Conservation (phyloP, 495 filamentous ascomycete genomes). For the Beverwykella pulmonaria region DNA sequence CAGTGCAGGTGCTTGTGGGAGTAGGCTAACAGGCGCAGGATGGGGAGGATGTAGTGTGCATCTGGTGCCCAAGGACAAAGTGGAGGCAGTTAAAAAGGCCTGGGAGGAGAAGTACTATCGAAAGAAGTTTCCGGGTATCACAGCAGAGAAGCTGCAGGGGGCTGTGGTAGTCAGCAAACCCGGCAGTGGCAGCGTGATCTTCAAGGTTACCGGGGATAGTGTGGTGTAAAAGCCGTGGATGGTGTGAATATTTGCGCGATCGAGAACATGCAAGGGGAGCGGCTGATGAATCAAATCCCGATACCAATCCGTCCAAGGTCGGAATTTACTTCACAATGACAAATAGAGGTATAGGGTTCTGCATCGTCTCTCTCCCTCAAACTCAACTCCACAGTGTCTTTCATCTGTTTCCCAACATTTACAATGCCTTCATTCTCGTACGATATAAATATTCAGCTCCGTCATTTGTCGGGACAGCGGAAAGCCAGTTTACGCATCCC, state of each 20-base stretch:
- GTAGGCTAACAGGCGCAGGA: conserved; percentile 87
- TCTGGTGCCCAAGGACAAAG: conserved; percentile 81
- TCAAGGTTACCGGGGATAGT: conserved; percentile 31
- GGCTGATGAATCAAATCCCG: neutral
- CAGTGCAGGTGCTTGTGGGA: conserved; percentile 77
- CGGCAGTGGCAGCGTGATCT: conserved; percentile 61
- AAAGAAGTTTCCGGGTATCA: conserved; percentile 69
- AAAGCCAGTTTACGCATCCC: no score
- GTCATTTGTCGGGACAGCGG: no score
- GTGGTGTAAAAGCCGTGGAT: conserved; percentile 7
- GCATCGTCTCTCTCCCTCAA: neutral
- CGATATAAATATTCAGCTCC: no score
- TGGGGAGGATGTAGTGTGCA: conserved; percentile 98
- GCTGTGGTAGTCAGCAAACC: conserved; percentile 92
- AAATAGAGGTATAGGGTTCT: neutral
- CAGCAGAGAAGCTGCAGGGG: conserved; percentile 68
- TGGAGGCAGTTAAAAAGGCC: conserved; percentile 75
- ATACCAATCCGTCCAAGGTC: neutral
- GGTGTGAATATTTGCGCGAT: neutral
- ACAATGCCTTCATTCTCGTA: neutral
- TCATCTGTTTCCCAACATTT: neutral
- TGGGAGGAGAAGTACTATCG: conserved; percentile 81
- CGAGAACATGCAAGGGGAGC: neutral
- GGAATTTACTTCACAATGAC: neutral
- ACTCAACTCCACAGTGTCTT: neutral